Percentiles rank a stretch among this genome's conserved stretches.
Conservation (phyloP, 352 stramenopile species). For the Thalassiosira delicatula region DNA sequence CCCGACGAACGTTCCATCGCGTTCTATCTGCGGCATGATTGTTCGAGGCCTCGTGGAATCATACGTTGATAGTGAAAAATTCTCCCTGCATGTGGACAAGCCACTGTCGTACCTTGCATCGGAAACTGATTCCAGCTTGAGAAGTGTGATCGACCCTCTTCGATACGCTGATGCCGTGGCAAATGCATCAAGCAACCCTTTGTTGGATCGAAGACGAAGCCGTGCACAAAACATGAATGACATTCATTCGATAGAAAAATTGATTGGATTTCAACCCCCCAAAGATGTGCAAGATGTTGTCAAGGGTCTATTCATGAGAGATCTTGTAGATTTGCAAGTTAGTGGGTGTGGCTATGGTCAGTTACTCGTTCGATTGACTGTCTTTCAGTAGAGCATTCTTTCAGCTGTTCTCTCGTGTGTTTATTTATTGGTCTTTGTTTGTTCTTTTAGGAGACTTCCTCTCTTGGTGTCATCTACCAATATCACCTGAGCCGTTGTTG, state of each 20-base stretch:
- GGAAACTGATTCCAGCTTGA: conserved; percentile 19
- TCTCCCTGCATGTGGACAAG: conserved; percentile 14
- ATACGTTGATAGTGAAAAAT: conserved; percentile 45
- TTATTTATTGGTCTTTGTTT: no score
- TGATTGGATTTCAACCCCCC: conserved; percentile 46
- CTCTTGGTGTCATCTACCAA: no score
- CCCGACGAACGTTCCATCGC: conserved; percentile 44
- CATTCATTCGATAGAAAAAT: conserved; percentile 15
- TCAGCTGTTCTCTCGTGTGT: no score
- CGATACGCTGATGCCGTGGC: conserved; percentile 57
- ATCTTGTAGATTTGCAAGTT: conserved; percentile 66
- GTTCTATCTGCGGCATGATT: conserved; percentile 54
- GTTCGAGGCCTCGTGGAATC: conserved; percentile 52
- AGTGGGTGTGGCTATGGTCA: conserved; percentile 66
- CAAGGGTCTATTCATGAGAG: conserved; percentile 59
- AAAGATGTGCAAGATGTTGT: conserved; percentile 68
- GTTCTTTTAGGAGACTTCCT: no score
- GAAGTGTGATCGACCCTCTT: conserved; percentile 51
- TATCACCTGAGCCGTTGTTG: no score
- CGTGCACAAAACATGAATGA: neutral
- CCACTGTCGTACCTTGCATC: conserved; percentile 40
- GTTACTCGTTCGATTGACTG: no score
- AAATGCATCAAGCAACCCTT: conserved; percentile 32
- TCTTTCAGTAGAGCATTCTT: no score
- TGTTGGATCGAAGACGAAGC: conserved; percentile 15